Base-by-base conservation (phyloP, 805 yeast genomes). In the Kuraishia piskuri region DNA sequence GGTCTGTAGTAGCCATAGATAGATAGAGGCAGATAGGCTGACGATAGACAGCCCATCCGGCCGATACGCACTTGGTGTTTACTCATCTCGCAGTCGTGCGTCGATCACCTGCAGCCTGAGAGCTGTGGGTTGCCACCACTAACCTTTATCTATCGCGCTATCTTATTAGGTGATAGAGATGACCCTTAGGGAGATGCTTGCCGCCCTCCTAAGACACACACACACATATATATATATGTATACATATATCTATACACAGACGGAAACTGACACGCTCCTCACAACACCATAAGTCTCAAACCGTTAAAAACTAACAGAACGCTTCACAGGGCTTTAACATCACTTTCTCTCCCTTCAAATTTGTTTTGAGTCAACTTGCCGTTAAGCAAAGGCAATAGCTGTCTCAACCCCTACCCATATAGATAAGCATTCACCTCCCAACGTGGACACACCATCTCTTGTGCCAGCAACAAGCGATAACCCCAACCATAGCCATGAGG, bases 401-500 rank as follows among this genome's bases (percentile, higher is more conserved):
- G 40, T 31, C 40, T 31, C 40, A 7, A 31, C 14, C 40, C 14
- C 40, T 31, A 14, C 17, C 40, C 40, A 31, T 31, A 31, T 31
- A 31, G 40, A 31, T 31, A 31, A 31, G 40, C 40, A 31, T 31
- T 7, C 17, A n/a, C 40, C 40, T 31, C 8, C 17, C 17, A 5
- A n/a, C n/a, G 40, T n/a, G 40, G 40, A 31, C 40, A 10, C 14
- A 4, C 17, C 19, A 22, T 5, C 17, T 10, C 40, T n/a, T 12
- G n/a, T 31, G 17, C 40, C 9, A 31, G 21, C 36, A 14, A 40
- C 63, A 52, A 52, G 17, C 40, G 3, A n/a, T 31, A 12, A 5
- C 9, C 17, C 40, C 9, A 31, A 31, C 17, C 9, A 10, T n/a
- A 31, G 17, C 9, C 40, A 88, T 89, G 96, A 87, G 94, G 74